A percentile compares a stretch with the other conserved stretches of the same genome.
Conservation (phyloP, 345 rosid genomes). For the Physaria fendleri region DNA sequence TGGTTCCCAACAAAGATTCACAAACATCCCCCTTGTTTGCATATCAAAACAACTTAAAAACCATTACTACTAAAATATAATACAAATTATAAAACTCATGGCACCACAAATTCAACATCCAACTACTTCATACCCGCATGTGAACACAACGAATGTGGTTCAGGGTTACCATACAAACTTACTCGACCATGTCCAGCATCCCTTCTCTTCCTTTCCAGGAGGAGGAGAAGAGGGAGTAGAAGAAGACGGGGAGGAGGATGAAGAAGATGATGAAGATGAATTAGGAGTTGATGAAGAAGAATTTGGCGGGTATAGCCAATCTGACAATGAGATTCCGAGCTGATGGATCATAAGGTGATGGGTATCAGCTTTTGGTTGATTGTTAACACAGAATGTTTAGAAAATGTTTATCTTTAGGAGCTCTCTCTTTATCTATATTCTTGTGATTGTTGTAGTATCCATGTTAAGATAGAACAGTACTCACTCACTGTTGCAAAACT, state of each 20-base stretch:
- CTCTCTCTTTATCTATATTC: too few relatives aligned
- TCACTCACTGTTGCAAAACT: constrained; percentile 13
- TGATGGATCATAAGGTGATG: constrained; percentile 20
- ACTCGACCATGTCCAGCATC: constrained; percentile 19
- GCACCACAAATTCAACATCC: too few relatives aligned
- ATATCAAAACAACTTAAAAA: too few relatives aligned
- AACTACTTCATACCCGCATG: constrained; percentile 13
- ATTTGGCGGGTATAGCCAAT: constrained; percentile 29
- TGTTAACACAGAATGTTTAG: constrained; percentile 24
- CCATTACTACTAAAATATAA: too few relatives aligned
- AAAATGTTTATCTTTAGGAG: constrained; percentile 12
- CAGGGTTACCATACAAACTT: constrained; percentile 29
- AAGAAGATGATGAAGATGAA: constrained; percentile 20
- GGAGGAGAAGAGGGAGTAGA: constrained; percentile 1
- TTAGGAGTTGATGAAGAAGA: constrained; percentile 27
- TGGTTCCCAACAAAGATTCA: too few relatives aligned
- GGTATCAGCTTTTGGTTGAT: constrained; percentile 24
- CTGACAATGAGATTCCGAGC: constrained; percentile 31
- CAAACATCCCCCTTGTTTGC: too few relatives aligned
- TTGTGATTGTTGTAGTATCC: constrained; percentile 30
- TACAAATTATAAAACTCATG: too few relatives aligned
- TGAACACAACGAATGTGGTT: constrained; percentile 11
- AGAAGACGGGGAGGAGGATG: constrained; percentile 14
- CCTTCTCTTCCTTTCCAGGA: constrained; percentile 22
- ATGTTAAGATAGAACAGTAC: constrained; percentile 19